A percentile compares a stretch with the other conserved stretches of the same genome.
Conservation (phyloP, 2,329 filamentous ascomycete genomes). For the Cadophora malorum region DNA sequence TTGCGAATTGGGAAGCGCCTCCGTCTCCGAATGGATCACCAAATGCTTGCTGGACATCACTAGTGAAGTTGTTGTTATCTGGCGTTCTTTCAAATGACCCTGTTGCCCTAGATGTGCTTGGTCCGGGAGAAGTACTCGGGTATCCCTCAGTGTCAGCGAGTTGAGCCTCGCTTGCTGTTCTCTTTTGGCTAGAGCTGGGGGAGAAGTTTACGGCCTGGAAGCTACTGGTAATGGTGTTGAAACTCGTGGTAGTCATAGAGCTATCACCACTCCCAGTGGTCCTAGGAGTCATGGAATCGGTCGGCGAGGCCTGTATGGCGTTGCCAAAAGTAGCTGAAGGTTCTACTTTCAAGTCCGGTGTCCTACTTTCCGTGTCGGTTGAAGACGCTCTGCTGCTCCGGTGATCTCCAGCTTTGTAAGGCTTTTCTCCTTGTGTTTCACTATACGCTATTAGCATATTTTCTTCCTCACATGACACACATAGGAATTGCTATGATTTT, state of each 20-base stretch:
- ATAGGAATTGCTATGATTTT: not conserved
- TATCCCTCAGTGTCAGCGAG: constrained; percentile 35
- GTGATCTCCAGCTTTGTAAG: constrained; percentile 41
- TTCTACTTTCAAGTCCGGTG: constrained; percentile 35
- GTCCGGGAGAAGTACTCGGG: constrained; percentile 33
- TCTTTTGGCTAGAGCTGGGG: constrained; percentile 29
- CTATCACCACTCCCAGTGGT: constrained; percentile 36
- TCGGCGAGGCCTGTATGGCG: constrained; percentile 32
- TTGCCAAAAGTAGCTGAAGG: constrained; percentile 19
- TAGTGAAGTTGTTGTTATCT: constrained; percentile 26
- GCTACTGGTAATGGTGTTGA: constrained; percentile 34
- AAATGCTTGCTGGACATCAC: constrained; percentile 31
- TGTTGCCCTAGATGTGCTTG: constrained; percentile 26
- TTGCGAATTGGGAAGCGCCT: constrained; percentile 27
- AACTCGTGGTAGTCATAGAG: constrained; percentile 36
- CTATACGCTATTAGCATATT: constrained; percentile 42
- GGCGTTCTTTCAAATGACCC: constrained; percentile 31
- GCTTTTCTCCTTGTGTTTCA: constrained; percentile 54
- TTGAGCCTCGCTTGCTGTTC: constrained; percentile 35
- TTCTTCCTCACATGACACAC: not conserved
- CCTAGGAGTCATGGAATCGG: constrained; percentile 37
- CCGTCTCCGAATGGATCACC: constrained; percentile 29
- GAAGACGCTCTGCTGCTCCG: constrained; percentile 42
- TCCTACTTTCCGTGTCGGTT: constrained; percentile 35
- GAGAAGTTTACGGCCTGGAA: constrained; percentile 39